These are phyloP conservation scores for Colletotrichum gloeosporioides DNA, from an alignment of 2,329 filamentous ascomycete genomes.

Conservation along the genomic window DNA sequence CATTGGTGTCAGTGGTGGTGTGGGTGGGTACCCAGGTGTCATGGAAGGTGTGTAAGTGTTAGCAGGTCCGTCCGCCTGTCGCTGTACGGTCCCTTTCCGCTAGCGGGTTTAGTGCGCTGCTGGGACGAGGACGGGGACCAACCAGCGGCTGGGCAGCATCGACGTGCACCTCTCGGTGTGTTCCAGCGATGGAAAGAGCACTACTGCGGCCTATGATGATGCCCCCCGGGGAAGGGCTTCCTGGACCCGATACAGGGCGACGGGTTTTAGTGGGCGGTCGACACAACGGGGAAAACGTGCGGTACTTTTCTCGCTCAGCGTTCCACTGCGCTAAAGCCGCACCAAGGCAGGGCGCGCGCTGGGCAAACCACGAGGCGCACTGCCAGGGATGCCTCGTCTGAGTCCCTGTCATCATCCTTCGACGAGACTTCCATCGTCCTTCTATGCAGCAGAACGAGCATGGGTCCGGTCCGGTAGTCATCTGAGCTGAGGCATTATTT, in stretches of 20 bases:
- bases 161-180: background rate
- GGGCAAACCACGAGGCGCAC: constrained; percentile 18
- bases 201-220: background rate
- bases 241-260: background rate
- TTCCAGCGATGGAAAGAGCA: background rate
- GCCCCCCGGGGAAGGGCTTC: background rate
- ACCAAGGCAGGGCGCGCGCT: constrained; percentile 1
- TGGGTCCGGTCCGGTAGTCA: background rate
- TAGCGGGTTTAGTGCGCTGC: background rate
- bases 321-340: background rate
- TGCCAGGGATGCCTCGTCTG: background rate
- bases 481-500: constrained; percentile 9
- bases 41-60: too few species aligned
- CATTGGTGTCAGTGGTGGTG: background rate
- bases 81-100: constrained; percentile 6
- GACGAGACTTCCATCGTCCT: background rate
- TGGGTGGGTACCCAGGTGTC: background rate
- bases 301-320: background rate
- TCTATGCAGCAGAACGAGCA: background rate
- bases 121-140: background rate
- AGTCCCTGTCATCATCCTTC: background rate
- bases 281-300: background rate
- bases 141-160: background rate
- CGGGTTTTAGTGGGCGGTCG: background rate
- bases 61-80: background rate